phyloP scores from a whole-genome alignment of 2,329 filamentous ascomycete species.

The Claviceps quebecensis region DNA sequence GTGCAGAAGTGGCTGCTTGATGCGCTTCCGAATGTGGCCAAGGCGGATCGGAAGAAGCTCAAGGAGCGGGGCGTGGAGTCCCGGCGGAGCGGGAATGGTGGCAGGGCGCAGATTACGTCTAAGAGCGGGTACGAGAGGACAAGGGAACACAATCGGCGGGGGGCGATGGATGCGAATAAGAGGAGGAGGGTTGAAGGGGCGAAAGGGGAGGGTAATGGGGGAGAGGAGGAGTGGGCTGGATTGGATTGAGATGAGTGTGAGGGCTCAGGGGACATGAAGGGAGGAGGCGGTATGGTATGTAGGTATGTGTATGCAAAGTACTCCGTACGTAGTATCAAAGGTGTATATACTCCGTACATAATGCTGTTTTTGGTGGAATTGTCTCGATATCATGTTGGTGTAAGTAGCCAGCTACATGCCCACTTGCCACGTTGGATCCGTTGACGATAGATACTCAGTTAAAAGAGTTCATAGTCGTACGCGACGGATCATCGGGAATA shows the following conservation, averaged over 20 bases:
- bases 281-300: too few relatives aligned
- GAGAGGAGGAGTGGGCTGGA: conserved; percentile 32
- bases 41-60: conserved; percentile 70
- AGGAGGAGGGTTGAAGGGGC: conserved; percentile 29
- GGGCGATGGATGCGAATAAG: conserved; percentile 49
- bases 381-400: too few relatives aligned
- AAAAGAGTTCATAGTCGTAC: too few relatives aligned
- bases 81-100: conserved; percentile 29
- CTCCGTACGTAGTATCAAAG: too few relatives aligned
- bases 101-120: conserved; percentile 58
- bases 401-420: too few relatives aligned
- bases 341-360: too few relatives aligned
- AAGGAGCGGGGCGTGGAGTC: conserved; percentile 72
- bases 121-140: conserved; percentile 64
- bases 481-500: too few relatives aligned
- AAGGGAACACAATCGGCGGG: conserved; percentile 51
- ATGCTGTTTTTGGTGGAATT: too few relatives aligned
- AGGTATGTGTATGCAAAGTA: too few relatives aligned
- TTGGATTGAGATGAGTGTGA: conserved; percentile 19
- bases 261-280: too few relatives aligned
- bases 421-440: too few relatives aligned
- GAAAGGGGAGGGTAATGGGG: not conserved
- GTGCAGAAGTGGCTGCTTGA: conserved; percentile 81
- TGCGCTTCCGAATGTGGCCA: conserved; percentile 68
- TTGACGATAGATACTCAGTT: too few relatives aligned